Conservation (phyloP, 2,329 filamentous ascomycete genomes). For the Byssothecium circinans region DNA sequence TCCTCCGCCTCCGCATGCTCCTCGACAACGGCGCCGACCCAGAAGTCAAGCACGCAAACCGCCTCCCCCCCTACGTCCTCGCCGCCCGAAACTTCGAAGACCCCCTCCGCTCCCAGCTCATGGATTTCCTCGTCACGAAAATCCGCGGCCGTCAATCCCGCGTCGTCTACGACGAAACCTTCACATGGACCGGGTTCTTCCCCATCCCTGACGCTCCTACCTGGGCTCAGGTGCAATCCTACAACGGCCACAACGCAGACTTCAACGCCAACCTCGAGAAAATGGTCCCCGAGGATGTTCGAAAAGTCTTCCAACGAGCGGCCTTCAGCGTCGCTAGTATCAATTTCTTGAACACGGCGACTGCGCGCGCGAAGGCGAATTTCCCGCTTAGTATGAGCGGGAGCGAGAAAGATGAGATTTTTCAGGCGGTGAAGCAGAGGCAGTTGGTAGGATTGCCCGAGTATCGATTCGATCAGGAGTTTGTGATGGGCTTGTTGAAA, state of each 20-base stretch:
- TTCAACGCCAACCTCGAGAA: slow-evolving; percentile 22
- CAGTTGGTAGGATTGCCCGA: slow-evolving; percentile 18
- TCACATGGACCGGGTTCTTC: slow-evolving; percentile 27
- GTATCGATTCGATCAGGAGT: slow-evolving; percentile 30
- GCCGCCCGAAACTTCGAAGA: slow-evolving; percentile 32
- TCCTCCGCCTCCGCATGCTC: slow-evolving; percentile 25
- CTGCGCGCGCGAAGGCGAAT: slow-evolving; percentile 10
- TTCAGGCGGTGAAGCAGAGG: slow-evolving; percentile 22
- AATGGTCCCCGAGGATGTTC: slow-evolving; percentile 30
- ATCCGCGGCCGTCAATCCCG: slow-evolving; percentile 20
- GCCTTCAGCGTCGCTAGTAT: slow-evolving; percentile 29
- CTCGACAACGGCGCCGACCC: slow-evolving; percentile 36
- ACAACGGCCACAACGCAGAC: slow-evolving; percentile 19
- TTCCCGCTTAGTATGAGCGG: slow-evolving; percentile 13
- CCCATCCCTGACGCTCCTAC: slow-evolving; percentile 29
- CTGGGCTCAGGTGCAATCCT: slow-evolving; percentile 27
- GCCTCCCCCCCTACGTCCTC: slow-evolving; percentile 25
- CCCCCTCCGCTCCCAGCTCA: slow-evolving; percentile 26
- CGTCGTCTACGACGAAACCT: slow-evolving; percentile 11
- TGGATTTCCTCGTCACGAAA: slow-evolving; percentile 28
- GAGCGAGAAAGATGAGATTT: slow-evolving; percentile 28
- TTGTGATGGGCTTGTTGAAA: slow-evolving; percentile 29
- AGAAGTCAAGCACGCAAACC: slow-evolving; percentile 23
- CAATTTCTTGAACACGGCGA: slow-evolving; percentile 25
- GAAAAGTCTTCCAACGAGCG: slow-evolving; percentile 24